Conservation (phyloP, 2,329 filamentous ascomycete genomes). For the Phyllosticta capitalensis region DNA sequence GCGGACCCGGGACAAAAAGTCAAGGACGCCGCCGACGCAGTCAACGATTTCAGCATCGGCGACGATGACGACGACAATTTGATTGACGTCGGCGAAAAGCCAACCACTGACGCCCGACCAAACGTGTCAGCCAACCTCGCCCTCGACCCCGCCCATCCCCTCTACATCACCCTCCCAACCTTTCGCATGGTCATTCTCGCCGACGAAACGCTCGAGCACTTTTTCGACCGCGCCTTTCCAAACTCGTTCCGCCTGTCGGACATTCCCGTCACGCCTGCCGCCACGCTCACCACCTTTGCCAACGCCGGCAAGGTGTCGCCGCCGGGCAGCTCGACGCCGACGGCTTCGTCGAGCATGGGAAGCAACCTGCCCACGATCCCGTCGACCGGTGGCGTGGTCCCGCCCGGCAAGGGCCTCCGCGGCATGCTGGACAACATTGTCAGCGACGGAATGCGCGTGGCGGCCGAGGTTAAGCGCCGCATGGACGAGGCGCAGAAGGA, state of each 20-base stretch:
- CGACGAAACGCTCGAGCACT: slow-evolving; percentile 89
- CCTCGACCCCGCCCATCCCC: slow-evolving; percentile 81
- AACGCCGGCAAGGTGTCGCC: slow-evolving; percentile 42
- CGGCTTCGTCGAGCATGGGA: slow-evolving; percentile 35
- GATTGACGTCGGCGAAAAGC: slow-evolving; percentile 43
- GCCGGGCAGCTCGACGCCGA: slow-evolving; percentile 25
- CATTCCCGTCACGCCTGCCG: slow-evolving; percentile 46
- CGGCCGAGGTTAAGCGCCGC: slow-evolving; percentile 77
- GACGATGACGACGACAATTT: slow-evolving; percentile 51
- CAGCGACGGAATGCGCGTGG: slow-evolving; percentile 92
- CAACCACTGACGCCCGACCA: slow-evolving; percentile 18
- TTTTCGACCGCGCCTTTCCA: slow-evolving; percentile 94
- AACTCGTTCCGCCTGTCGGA: slow-evolving; percentile 85
- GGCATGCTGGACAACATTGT: slow-evolving; percentile 97
- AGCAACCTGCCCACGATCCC: slow-evolving; percentile 21
- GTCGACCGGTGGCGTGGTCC: slow-evolving; percentile 47
- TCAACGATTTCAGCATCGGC: slow-evolving; percentile 63
- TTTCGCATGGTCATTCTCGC: slow-evolving; percentile 98
- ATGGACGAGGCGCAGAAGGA: slow-evolving; percentile 87
- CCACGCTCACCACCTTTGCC: slow-evolving; percentile 77
- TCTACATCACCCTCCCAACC: slow-evolving; percentile 92
- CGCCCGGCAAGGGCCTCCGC: slow-evolving; percentile 64
- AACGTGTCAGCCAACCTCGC: slow-evolving; percentile 62
- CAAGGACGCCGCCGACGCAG: slow-evolving; percentile 26
- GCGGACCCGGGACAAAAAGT: slow-evolving; percentile 72